Evolutionary conservation across 225 moss, liverwort and hornwort species (phyloP).

Genomic region (Pseudoscleropodium purum): DNA sequence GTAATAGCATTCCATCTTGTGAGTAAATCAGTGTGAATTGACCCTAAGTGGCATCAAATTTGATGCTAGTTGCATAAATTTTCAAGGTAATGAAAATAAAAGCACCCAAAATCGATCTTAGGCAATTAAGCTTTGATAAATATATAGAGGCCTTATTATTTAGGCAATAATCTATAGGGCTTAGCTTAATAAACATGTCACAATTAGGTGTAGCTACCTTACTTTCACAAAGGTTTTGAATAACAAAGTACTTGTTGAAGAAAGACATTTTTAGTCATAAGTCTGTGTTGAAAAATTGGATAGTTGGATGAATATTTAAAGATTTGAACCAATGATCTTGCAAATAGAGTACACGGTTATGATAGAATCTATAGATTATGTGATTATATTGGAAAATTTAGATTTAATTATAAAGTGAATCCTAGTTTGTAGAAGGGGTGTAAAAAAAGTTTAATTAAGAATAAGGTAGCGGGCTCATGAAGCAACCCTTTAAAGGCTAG

Average conservation of each 20-base stretch:
- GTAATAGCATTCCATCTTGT: background rate
- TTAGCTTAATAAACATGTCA: background rate
- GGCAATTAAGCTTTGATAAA: no score
- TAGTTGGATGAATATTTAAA: background rate
- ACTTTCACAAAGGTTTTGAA: background rate
- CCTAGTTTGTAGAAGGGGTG: no score
- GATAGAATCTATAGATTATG: accelerated
- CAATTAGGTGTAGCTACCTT: background rate
- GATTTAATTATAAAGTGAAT: no score
- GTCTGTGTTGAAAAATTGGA: background rate
- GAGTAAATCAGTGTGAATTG: accelerated
- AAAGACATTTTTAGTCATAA: accelerated
- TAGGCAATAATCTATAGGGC: background rate
- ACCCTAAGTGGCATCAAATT: background rate
- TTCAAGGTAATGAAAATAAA: background rate
- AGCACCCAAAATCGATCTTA: accelerated
- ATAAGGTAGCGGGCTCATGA: no score
- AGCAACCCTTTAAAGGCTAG: no score
- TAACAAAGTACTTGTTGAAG: accelerated
- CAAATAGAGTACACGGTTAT: accelerated
- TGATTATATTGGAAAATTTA: background rate
- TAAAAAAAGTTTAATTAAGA: no score
- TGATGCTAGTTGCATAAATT: background rate
- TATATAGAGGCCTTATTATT: background rate
- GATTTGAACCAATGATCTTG: background rate